A percentile compares a stretch with the other conserved stretches of the same genome.
phyloP scores from a whole-genome alignment of 2,329 filamentous ascomycete species.

The Incumbomyces delicatus region DNA sequence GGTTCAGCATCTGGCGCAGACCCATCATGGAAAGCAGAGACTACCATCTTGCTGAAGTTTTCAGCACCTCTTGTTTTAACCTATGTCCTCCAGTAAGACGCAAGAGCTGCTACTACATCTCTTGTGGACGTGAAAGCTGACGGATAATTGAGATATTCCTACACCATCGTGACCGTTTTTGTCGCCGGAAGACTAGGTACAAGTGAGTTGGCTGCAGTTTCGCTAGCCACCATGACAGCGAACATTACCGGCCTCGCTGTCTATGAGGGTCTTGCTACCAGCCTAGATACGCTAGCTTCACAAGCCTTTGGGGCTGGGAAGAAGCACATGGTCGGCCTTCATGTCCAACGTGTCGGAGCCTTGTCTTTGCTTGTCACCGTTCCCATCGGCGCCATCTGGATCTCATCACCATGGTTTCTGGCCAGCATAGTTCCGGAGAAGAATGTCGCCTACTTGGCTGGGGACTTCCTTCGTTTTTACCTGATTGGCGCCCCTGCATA shows the following conservation, averaged over 20 bases:
- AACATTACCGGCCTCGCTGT: constrained; percentile 61
- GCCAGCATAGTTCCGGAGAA: constrained; percentile 52
- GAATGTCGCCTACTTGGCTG: constrained; percentile 56
- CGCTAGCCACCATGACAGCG: constrained; percentile 57
- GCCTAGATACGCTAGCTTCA: constrained; percentile 75
- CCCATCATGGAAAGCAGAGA: constrained; percentile 19
- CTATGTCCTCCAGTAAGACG: constrained; percentile 19
- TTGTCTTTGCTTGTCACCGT: constrained; percentile 58
- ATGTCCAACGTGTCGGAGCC: constrained; percentile 62
- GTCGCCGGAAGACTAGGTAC: constrained; percentile 59
- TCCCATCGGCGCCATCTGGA: constrained; percentile 58
- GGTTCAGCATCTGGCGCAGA: constrained; percentile 6
- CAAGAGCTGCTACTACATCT: neutral
- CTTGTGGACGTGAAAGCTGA: neutral
- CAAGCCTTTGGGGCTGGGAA: constrained; percentile 79
- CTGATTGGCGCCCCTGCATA: constrained; percentile 62
- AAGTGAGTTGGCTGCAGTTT: constrained; percentile 50
- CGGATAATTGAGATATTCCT: constrained; percentile 26
- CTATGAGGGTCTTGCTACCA: constrained; percentile 68
- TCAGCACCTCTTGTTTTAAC: constrained; percentile 20
- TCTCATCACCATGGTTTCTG: constrained; percentile 50
- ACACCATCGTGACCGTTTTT: constrained; percentile 61
- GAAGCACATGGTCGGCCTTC: constrained; percentile 67
- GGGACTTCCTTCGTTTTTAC: constrained; percentile 55
- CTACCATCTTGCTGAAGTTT: constrained; percentile 15